Base-by-base conservation (phyloP, 2,329 filamentous ascomycete species). In the Lecanicillium sp. region DNA sequence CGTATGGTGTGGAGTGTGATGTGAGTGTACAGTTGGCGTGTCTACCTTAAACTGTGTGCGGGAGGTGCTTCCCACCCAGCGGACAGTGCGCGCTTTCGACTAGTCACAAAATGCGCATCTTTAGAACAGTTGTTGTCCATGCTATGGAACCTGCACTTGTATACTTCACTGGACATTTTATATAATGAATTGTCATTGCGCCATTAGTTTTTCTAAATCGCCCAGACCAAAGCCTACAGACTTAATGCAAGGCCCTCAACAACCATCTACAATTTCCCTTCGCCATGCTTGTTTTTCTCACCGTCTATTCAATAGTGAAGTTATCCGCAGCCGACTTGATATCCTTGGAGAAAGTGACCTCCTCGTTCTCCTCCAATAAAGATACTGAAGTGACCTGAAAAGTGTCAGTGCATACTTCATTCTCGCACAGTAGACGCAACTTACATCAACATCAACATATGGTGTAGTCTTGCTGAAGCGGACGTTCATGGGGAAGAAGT, bases 401-500 rank as follows among this genome's bases (percentile, higher is more conserved):
- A 15, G 33, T 13, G 41, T 38, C 44, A 58, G 59, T 60, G 51
- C 15, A 41, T 43, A 15, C 7, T 25, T 16, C 15, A 17, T 14
- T 7, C 11, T 7, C n/a, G 11, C 11, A 13, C 7, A 13, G 5
- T 4, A 4, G 13, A 12, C 5, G 16, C 17, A 45, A 75, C 83
- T 81, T 71, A 96, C 90, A 66, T 95, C 88, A 47, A 98, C 85
- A 53, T 95, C 87, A 36, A 96, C 75, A 60, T 86, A 95, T 19
- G 92, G 90, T 42, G 74, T 78, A 30, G 78, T 75, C 73, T 94
- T 95, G 46, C 78, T 81, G 64, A 98, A 98, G 39, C 80, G 76
- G 44, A 96, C 80, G 38, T 77, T 83, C 89, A 98, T 96, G 1
- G 92, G 92, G 79, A 98, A 98, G 68, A 96, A 96, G 52, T 95